Percentiles rank a stretch among this genome's conserved stretches.
These are phyloP conservation scores for Stentor coeruleus DNA, from an alignment of 73 alveolate genomes.

Conservation along the genomic window DNA sequence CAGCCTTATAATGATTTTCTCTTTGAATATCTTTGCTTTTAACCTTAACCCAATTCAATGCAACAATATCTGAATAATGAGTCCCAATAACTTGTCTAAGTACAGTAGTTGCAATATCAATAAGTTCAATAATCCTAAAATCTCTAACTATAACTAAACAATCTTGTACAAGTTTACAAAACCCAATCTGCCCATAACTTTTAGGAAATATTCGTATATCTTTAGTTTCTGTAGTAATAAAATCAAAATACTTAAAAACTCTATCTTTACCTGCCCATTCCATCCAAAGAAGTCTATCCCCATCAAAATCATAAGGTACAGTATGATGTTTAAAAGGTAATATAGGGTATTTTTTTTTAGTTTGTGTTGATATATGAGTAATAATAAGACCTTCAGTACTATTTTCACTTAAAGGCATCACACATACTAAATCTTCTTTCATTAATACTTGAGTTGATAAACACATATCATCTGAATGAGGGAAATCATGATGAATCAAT, in stretches of 20 bases:
- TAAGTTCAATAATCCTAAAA: not conserved
- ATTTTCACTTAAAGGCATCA: not conserved
- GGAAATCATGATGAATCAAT: not conserved
- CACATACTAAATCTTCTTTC: not conserved
- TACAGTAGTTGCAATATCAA: not conserved
- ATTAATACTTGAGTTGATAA: constrained; percentile 7
- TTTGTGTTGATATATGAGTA: not conserved
- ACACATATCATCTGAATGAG: constrained; percentile 2
- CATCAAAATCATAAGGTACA: constrained; percentile 23
- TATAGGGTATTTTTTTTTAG: not conserved
- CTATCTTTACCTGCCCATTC: constrained; percentile 16
- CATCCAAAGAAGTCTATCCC: constrained; percentile 5
- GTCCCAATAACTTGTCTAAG: not conserved
- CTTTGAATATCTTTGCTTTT: not conserved
- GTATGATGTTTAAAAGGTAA: not conserved
- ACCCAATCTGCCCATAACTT: constrained; percentile 7
- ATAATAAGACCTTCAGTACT: not conserved
- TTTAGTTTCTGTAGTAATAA: not conserved
- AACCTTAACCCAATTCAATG: not conserved
- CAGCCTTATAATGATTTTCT: not conserved
- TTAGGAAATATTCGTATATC: not conserved
- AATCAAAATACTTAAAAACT: not conserved
- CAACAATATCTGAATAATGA: constrained; percentile 7
- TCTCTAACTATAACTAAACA: not conserved
- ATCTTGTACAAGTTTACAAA: not conserved